Base-by-base conservation (phyloP, 1,284 basidiomycete species). In the Melampsora abietis-canadensis region DNA sequence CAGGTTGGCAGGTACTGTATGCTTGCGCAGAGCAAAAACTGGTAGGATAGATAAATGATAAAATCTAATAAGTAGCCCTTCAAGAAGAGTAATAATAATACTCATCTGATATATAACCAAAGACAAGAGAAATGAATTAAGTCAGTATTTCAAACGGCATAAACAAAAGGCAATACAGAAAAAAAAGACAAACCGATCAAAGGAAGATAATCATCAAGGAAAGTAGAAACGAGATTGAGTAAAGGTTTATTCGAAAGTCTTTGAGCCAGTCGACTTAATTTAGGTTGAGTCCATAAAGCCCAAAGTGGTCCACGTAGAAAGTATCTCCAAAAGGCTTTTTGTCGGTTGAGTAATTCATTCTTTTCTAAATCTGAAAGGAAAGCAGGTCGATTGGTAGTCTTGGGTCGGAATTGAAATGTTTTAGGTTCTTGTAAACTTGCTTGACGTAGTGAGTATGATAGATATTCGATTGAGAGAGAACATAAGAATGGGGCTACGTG, bases 121-220 rank as follows among this genome's bases (percentile, higher is more conserved):
- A 57, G 27, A 21, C 14, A 21, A 57, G 19, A 21, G 21, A 17
- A 21, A 24, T 15, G 0, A 24, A 57, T 57, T 0, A 21, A 44
- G 14, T 44, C 40, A 44, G 40, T 15, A 44, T 14, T 44, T 14
- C 12, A 12, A 15, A 44, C 3, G 14, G 4, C 40, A 15, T 34
- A 68, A 65, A 19, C 30, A 21, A 10, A 21, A 64, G 4, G 8
- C 27, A 27, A 37, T 37, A 37, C 10, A 60, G 10, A 21, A 40
- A 59, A 24, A 19, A 48, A 15, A 24, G 14, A 95, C 81, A 94
- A 91, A 82, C 97, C 90, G 77, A 97, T 92, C 79, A 97, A 84
- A 12, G 92, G 92, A 77, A 96, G 87, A 89, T 94, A 97, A 80
- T 94, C 93, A 78, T 88, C 88, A 76, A 94, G 82, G 72, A 96